Percentiles rank a stretch among this genome's conserved stretches.
Evolutionary conservation across 176 grass and related monocot species (phyloP).

Genomic region (Phoenix roebelenii): DNA sequence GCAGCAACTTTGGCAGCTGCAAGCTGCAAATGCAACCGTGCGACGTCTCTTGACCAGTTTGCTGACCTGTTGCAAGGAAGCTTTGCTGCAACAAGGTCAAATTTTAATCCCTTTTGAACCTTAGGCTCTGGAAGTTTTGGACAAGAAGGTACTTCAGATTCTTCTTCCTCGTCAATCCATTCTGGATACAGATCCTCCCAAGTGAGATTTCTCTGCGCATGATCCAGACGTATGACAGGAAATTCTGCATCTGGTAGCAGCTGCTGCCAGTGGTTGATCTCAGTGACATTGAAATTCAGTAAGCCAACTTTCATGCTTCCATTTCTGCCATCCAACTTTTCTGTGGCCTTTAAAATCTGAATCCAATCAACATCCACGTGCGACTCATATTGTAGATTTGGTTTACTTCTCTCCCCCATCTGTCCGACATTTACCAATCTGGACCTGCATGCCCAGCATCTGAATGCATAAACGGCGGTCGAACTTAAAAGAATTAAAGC

Average conservation of each 20-base stretch:
- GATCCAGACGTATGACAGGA: slow-evolving; percentile 2
- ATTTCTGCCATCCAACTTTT: neutral
- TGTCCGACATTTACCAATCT: too few relatives aligned
- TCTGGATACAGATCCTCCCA: slow-evolving; percentile 9
- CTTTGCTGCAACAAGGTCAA: neutral
- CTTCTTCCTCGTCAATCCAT: slow-evolving; percentile 15
- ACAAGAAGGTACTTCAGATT: slow-evolving; percentile 14
- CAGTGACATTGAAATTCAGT: slow-evolving; percentile 13
- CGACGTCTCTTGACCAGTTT: slow-evolving; percentile 6
- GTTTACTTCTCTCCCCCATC: too few relatives aligned
- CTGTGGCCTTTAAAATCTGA: too few relatives aligned
- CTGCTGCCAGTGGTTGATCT: slow-evolving; percentile 8
- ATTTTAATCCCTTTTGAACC: neutral
- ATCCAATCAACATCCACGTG: too few relatives aligned
- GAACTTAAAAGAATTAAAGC: too few relatives aligned
- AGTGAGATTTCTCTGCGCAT: neutral
- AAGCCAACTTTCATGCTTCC: slow-evolving; percentile 4
- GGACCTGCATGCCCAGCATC: too few relatives aligned
- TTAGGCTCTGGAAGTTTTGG: slow-evolving; percentile 4
- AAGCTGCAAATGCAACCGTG: slow-evolving; percentile 10
- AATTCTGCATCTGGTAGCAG: neutral
- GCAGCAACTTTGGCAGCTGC: slow-evolving; percentile 5
- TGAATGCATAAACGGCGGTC: too few relatives aligned
- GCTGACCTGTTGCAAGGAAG: slow-evolving; percentile 1
- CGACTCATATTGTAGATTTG: too few relatives aligned